Evolutionary conservation across 768 basidiomycete genomes (phyloP), one percentile per base, ranked within the genome.

Genomic region (Tremella fuciformis): DNA sequence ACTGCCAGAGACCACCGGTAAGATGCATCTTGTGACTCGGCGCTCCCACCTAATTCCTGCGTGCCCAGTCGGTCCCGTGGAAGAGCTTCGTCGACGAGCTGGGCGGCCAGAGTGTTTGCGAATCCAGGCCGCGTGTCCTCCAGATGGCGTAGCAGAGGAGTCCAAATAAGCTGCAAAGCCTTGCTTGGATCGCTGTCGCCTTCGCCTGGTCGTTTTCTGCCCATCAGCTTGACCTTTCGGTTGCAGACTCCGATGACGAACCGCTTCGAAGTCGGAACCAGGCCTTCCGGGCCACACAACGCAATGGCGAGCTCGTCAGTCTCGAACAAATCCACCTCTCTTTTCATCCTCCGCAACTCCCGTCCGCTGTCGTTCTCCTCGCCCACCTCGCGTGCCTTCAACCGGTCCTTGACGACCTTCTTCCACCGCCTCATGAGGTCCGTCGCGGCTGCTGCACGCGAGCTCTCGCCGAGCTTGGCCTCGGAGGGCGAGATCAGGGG

Each of bases 191-290:
- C 0, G 8, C 18, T 42, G 22, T 59, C 59, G 13, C 41, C 58
- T 25, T 41, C 37, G 15, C 51, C 25, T 2, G 67, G 62, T 37
- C 73, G 59, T 60, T 75, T 75, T 41, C 71, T 73, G 41, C 42
- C n/a, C 13, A 1, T 19, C 39, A n/a, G 19, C 52, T 41, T 21
- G 51, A 55, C 22, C 48, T 50, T 16, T 46, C 39, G 39, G 21
- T 16, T 16, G 18, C 29, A 19, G 44, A 25, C 6, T 4, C 6
- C 24, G n/a, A 50, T n/a, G 40, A 66, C 83, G 62, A 63, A 93
- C 94, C 86, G 91, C 78, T 85, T 88, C 1, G 90, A 87, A 1
- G 88, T 64, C 8, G 94, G 92, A 2, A 97, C 86, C 8, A 97
- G 78, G 9, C 80, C 83, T 9, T 91, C 91, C 60, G 82, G 83